These are phyloP conservation scores for Cicer yamashitae DNA, from an alignment of 306 rosid genomes.

Conservation along the genomic window DNA sequence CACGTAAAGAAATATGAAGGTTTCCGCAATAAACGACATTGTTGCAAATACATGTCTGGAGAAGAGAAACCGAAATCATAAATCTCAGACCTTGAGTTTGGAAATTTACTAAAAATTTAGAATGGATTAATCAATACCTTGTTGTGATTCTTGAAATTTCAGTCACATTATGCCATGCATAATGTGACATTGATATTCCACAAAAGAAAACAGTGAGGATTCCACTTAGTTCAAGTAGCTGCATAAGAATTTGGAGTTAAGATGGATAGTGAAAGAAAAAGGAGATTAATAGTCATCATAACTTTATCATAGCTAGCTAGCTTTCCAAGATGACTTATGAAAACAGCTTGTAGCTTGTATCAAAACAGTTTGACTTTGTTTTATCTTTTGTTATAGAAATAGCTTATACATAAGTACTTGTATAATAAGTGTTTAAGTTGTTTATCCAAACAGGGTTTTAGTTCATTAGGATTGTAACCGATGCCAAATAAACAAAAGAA, in stretches of 20 bases:
- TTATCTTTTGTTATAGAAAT: neutral
- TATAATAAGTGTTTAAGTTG: neutral
- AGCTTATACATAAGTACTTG: neutral
- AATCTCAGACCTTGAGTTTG: slow-evolving; percentile 26
- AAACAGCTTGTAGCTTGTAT: neutral
- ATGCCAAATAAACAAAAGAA: neutral
- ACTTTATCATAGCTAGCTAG: too few relatives aligned
- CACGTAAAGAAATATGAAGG: slow-evolving; percentile 89
- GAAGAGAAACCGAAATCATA: slow-evolving; percentile 29
- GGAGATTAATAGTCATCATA: too few relatives aligned
- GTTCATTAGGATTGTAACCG: slow-evolving; percentile 26
- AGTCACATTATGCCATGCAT: slow-evolving; percentile 83
- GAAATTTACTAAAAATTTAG: slow-evolving; percentile 24
- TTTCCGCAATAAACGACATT: slow-evolving; percentile 87
- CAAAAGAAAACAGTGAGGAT: slow-evolving; percentile 96
- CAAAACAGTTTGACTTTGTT: neutral
- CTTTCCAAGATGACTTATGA: neutral
- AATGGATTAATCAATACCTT: slow-evolving; percentile 55
- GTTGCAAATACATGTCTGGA: slow-evolving; percentile 83
- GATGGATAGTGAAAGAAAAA: slow-evolving; percentile 11
- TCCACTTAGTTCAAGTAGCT: slow-evolving; percentile 86
- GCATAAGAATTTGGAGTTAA: slow-evolving; percentile 36
- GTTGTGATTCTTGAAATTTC: slow-evolving; percentile 78
- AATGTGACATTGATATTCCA: slow-evolving; percentile 90
- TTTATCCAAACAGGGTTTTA: neutral